Evolutionary conservation across 179 eudicot genomes (phyloP), one percentile per base, ranked within the genome.

Genomic region (Pouteria campechiana): DNA sequence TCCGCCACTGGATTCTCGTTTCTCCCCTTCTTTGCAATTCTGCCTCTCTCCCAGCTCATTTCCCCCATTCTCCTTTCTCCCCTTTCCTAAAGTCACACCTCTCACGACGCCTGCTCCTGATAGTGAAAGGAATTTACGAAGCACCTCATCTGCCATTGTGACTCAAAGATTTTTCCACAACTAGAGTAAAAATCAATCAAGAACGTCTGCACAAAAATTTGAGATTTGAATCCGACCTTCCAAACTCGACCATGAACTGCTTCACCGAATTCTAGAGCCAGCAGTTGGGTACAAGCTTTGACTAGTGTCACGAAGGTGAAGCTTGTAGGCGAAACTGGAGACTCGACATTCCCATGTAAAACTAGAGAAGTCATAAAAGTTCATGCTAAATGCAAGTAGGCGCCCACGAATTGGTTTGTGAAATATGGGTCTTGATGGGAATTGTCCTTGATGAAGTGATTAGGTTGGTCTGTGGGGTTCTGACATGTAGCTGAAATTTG

Each of bases 131-230:
- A n/a, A n/a, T n/a, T n/a, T n/a, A n/a, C n/a, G n/a, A n/a, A n/a
- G n/a, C n/a, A n/a, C n/a, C n/a, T n/a, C n/a, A n/a, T n/a, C n/a
- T n/a, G n/a, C n/a, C n/a, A n/a, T n/a, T n/a, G n/a, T n/a, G 58
- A 20, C 6, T 35, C 42, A 23, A 31, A 11, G 22, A 54, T 3
- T 17, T 17, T 44, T 23, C 33, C 41, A 13, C 32, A 25, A 33
- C n/a, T 24, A n/a, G 58, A 54, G 32, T 43, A 54, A 32, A 54
- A 54, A n/a, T 54, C 58, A 33, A 43, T 24, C 6, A 43, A 54
- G 34, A 36, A 6, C 24, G 58, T 54, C 23, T 43, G 50, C 34
- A 54, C 29, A 54, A 7, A 44, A n/a, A 54, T 36, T 42, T 54
- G 33, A 11, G 58, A 54, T 25, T 12, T 8, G 18, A 43, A 54